Evolutionary conservation across 1,139 yeast species (phyloP), one percentile per base, ranked within the genome.

Genomic region (Taphrina flavorubra): DNA sequence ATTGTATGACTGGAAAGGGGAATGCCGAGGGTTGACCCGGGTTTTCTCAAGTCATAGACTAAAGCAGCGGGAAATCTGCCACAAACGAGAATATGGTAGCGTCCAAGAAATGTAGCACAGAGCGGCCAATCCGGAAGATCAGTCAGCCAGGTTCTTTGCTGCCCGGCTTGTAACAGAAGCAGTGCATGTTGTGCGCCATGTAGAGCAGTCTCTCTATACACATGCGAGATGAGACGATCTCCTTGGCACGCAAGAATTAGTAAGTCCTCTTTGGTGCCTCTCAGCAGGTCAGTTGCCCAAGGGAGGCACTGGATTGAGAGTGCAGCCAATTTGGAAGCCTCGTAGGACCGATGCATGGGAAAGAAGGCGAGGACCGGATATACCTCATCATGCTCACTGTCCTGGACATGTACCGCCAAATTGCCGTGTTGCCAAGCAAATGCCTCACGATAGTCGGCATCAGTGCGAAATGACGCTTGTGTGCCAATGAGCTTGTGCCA

Each of bases 91-190:
- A 58, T 31, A 31, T 58, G 62, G 14, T 44, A 8, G 10, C 34
- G 49, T 2, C 62, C 62, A 31, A 58, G 42, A 39, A 44, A 58
- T 1, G 53, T 10, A 25, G 62, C 62, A 46, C 62, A 58, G 14
- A 58, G 53, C 13, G 62, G 62, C 62, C 62, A 58, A 20, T 58
- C 62, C 46, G 62, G 51, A 39, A 58, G 53, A 25, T 18, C 62
- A 1, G 51, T 42, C 7, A 58, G 11, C 51, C 39, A 31, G 10
- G 34, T 13, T 1, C 6, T 14, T 11, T 31, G 13, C 13, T 16
- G 53, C 13, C 34, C 40, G 14, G 39, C 53, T 25, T 31, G 18
- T 20, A 58, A 20, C 1, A 58, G 25, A 6, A 58, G 53, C 25
- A 58, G 40, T 6, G 11, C 13, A 46, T 58, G 62, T 0, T 39